Base-by-base conservation (phyloP, 108 stramenopile species). In the Cyclotella sp. region DNA sequence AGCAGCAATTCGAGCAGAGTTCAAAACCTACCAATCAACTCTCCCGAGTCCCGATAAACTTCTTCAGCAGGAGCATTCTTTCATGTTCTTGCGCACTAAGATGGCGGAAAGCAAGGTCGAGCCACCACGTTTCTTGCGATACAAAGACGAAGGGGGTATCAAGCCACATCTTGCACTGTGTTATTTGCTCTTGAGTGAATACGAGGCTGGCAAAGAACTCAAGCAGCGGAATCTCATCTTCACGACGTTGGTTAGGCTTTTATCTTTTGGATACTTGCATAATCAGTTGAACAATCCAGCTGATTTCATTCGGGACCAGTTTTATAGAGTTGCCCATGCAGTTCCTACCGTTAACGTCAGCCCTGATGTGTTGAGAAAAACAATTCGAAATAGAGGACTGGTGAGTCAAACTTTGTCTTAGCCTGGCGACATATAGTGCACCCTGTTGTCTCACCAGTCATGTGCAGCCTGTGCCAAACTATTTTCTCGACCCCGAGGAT, bases 91-190 rank as follows among this genome's bases (percentile, higher is more conserved):
- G 43, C 57, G 79, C n/a, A 26, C 21, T 10, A 60, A 65, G 19
- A 80, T 80, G n/a, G 61, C 61, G n/a, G 49, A 69, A 15, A 49
- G 29, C 9, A 57, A 44, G 9, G 55, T 80, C 26, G 68, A 80
- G 6, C 18, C 61, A 1, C 79, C 79, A 11, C 29, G 79, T 13
- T 80, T 80, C 70, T 55, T 80, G 27, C 60, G 51, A 21, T 76
- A 75, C 51, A 80, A 69, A 10, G 45, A 34, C 0, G 79, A 80
- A 28, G 79, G 79, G 9, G 79, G 79, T 22, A 52, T 80, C 9
- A 80, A 80, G 44, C 79, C 79, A 0, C 79, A 80, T 62, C 68
- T 58, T 21, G 79, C 74, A 1, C n/a, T 80, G 44, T 80, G 79
- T 30, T 75, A 68, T 42, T 52, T 80, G 45, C 41, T 80, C 14